Evolutionary conservation across 805 yeast genomes (phyloP), one percentile per base, ranked within the genome.

Genomic region (Saturnispora silvae): DNA sequence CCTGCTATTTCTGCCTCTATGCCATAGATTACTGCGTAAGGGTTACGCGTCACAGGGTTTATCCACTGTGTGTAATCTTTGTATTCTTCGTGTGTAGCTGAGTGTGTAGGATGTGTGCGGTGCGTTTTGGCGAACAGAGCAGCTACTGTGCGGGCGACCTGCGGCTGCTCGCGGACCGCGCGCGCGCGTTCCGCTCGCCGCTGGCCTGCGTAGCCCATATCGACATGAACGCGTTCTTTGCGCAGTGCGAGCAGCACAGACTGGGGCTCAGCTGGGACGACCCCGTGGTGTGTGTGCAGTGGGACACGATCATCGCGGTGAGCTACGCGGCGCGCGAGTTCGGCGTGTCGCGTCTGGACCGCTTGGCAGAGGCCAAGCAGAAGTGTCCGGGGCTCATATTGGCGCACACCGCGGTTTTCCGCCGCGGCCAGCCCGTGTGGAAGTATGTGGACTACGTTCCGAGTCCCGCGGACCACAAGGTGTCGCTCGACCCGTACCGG

Each of bases 161-260:
- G 3, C 41, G 57, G 8, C 69, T 65, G 31, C 56, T 82, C 13
- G 62, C 65, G 34, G 65, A 71, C 33, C 60, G 63, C 1, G 45
- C 50, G 2, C 63, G 57, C 10, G 63, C 92, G 2, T 77, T 71
- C 53, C 48, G 51, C 5, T 77, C 86, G 42, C 84, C 89, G 2
- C 61, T 89, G 9, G 67, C 95, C 0, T 81, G 81, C 18, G 71
- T 92, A 27, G 86, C 81, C 6, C 94, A 86, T 49, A 70, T 92
- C 18, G 98, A 92, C 59, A 71, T 85, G 49, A 94, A 92, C 60
- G 96, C 97, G 10, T 92, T 87, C 56, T 92, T 82, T 58, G 95
- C 98, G 0, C 98, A 92, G 53, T 92, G 80, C 22, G 96, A 92
- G 50, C 89, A 81, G 46, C 63, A 83, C 5, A 60, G 96, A 29